phyloP scores from a whole-genome alignment of 192 early-diverging fungal species.

The Coemansia nantahalensis region DNA sequence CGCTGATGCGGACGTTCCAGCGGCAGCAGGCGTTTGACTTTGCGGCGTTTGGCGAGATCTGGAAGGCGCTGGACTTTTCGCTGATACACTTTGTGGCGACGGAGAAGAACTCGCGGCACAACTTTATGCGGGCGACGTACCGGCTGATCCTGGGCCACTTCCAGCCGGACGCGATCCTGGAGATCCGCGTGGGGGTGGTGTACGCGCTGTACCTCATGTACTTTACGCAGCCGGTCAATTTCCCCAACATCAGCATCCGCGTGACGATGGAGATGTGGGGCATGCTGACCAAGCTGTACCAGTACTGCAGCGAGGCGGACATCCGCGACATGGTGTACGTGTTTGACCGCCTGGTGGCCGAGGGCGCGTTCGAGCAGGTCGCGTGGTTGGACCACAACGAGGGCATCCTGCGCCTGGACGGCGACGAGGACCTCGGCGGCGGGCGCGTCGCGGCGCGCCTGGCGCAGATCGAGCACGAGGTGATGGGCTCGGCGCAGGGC shows the following conservation, averaged over 20 bases:
- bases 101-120: slow-evolving; percentile 55
- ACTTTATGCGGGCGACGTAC: slow-evolving; percentile 57
- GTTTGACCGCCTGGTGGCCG: slow-evolving; percentile 44
- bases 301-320: slow-evolving; percentile 47
- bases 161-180: slow-evolving; percentile 33
- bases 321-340: slow-evolving; percentile 49
- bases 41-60: slow-evolving; percentile 50
- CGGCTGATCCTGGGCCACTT: slow-evolving; percentile 50
- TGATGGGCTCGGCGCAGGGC: slow-evolving; percentile 50
- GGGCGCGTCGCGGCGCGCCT: slow-evolving; percentile 25
- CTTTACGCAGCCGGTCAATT: slow-evolving; percentile 58
- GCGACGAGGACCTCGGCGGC: slow-evolving; percentile 36
- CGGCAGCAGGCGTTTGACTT: slow-evolving; percentile 49
- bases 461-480: slow-evolving; percentile 47
- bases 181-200: slow-evolving; percentile 54
- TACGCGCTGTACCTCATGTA: slow-evolving; percentile 58
- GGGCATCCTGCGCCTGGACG: slow-evolving; percentile 41
- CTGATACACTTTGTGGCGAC: slow-evolving; percentile 59
- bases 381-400: slow-evolving; percentile 54
- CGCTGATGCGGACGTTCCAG: slow-evolving; percentile 53
- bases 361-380: slow-evolving; percentile 52
- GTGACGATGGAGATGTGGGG: slow-evolving; percentile 53
- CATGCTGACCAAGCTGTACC: slow-evolving; percentile 40
- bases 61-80: slow-evolving; percentile 57
- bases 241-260: slow-evolving; percentile 50